Base-by-base conservation (phyloP, 2,329 filamentous ascomycete species). In the Colletotrichum sp. region DNA sequence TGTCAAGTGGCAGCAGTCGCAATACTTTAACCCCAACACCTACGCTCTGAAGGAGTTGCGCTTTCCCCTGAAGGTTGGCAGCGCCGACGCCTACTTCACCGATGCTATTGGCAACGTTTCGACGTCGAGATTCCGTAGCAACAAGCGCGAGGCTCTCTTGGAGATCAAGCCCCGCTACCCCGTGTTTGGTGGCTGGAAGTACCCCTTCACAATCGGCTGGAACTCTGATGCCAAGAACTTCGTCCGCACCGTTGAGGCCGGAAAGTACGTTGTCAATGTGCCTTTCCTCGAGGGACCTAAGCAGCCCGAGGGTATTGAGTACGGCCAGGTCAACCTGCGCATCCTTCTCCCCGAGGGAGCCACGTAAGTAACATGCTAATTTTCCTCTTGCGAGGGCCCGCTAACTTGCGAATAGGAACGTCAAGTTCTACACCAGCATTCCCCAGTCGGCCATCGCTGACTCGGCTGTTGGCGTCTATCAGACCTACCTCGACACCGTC, bases 141-240 rank as follows among this genome's bases (percentile, higher is more conserved):
- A 92, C 83, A 91, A 90, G 83, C 92, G 94, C 26, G 95, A 96
- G 85, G 94, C 95, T n/a, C 88, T 94, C 57, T 90, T 99, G 32
- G 96, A 98, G 85, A 90, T 98, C 78, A 97, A 96, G 89, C 97
- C 97, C 24, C 92, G 97, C 68, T 99, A 98, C 85, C 97, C 97
- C n/a, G 85, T 99, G 28, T 99, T 98, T 81, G 97, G 97, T 76
- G 96, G 95, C 76, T 99, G 97, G 97, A 98, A 98, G 86, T 99
- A 98, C 86, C 97, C 95, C 79, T 99, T 99, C 89, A 95, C 94
- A 75, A 93, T 99, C 73, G 97, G 97, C 79, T 99, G 97, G 97
- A 98, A 99, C 87, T 93, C 95, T 68, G 92, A 98, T 79, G 89
- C 98, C 32, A 92, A 92, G 81, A 92, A 91, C 73, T 97, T 95